Percentiles rank a stretch among this genome's conserved stretches.
Evolutionary conservation across 2,329 filamentous ascomycete genomes (phyloP).

Genomic region (Fusarium nygamai): DNA sequence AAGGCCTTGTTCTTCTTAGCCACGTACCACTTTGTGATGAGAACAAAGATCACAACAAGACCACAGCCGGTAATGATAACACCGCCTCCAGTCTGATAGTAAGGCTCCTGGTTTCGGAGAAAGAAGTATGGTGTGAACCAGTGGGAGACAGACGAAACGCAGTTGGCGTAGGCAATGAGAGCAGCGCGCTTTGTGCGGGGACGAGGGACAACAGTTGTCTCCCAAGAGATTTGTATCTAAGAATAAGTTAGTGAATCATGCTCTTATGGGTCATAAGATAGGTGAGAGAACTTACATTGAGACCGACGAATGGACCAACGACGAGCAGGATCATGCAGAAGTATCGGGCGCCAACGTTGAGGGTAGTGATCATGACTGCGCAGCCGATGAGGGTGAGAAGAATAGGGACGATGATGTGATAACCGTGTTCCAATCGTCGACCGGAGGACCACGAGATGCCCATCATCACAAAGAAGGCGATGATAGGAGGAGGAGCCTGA

Average conservation of each 20-base stretch:
- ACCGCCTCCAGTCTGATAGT: constrained; percentile 45
- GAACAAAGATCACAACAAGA: constrained; percentile 26
- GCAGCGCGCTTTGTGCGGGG: constrained; percentile 54
- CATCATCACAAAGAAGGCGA: constrained; percentile 53
- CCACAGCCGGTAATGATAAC: constrained; percentile 42
- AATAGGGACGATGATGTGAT: constrained; percentile 53
- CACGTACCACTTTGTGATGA: constrained; percentile 37
- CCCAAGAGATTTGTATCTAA: constrained; percentile 51
- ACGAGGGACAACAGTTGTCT: constrained; percentile 53
- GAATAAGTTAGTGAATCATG: fast-evolving
- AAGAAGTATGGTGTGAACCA: constrained; percentile 56
- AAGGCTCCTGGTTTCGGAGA: constrained; percentile 43
- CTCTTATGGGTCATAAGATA: fast-evolving
- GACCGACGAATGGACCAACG: constrained; percentile 51
- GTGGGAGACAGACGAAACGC: constrained; percentile 51
- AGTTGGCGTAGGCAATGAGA: constrained; percentile 55
- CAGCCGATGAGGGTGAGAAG: constrained; percentile 50
- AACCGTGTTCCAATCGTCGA: constrained; percentile 51
- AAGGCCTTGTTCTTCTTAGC: constrained; percentile 41
- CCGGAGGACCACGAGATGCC: constrained; percentile 52
- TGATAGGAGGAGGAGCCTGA: constrained; percentile 54
- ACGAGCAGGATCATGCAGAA: constrained; percentile 54
- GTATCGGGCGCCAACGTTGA: constrained; percentile 54
- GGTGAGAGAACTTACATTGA: constrained; percentile 43
- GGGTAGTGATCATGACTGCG: constrained; percentile 54